Conservation (phyloP, 2,329 filamentous ascomycete genomes). For the Epichloe hybrida region DNA sequence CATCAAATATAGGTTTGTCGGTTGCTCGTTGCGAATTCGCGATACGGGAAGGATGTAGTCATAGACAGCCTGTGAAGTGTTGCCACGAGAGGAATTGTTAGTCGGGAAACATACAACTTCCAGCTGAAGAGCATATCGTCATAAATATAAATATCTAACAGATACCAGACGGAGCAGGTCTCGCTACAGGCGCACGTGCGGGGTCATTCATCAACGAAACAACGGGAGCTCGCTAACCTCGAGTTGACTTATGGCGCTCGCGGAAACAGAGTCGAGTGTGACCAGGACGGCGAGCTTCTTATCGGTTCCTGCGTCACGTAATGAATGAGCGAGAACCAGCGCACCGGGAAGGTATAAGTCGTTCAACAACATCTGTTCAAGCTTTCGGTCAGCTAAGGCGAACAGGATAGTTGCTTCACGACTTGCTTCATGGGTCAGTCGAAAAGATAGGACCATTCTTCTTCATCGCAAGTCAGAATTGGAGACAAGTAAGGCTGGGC, state of each 20-base stretch:
- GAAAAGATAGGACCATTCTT: not conserved
- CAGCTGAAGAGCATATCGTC: not conserved
- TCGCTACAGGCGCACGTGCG: not conserved
- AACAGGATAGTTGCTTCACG: not conserved
- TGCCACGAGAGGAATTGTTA: not conserved
- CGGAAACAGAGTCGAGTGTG: slow-evolving; percentile 65
- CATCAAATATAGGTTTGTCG: slow-evolving; percentile 83
- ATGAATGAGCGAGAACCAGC: slow-evolving; percentile 82
- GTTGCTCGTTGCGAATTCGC: slow-evolving; percentile 61
- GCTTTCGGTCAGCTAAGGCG: not conserved
- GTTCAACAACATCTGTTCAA: slow-evolving; percentile 68
- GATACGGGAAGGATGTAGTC: slow-evolving; percentile 80
- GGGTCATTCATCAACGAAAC: not conserved
- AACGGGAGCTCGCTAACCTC: slow-evolving; percentile 38
- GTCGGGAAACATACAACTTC: not conserved
- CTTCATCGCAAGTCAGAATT: not conserved
- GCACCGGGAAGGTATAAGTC: slow-evolving; percentile 90
- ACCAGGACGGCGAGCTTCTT: slow-evolving; percentile 79
- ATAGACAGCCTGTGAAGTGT: slow-evolving; percentile 53
- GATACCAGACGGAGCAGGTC: too few species aligned
- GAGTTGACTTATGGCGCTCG: slow-evolving; percentile 64
- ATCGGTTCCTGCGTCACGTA: slow-evolving; percentile 76
- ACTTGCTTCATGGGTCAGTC: not conserved
- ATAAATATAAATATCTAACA: not conserved
- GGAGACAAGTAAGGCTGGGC: not conserved